Evolutionary conservation across 1,139 yeast genomes (phyloP), one percentile per base, ranked within the genome.

Genomic region (Hanseniaspora uvarum): DNA sequence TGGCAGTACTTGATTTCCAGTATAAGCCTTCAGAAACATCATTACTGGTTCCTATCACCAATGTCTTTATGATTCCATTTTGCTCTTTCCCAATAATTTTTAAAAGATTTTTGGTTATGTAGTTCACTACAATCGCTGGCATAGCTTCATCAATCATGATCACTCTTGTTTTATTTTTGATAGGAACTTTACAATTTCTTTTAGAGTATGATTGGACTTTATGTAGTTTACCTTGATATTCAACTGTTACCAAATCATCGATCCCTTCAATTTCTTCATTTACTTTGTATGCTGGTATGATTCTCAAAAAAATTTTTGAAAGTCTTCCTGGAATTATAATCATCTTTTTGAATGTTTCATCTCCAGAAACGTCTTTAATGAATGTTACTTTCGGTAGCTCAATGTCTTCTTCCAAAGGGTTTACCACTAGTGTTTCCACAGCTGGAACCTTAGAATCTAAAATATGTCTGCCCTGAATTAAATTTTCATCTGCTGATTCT

Each of bases 1-100:
- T 34, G 38, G 59, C 40, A 43, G 62, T 57, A 5, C 54, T 26
- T 11, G 24, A 28, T n/a, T 31, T 39, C 11, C 30, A 34, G 12
- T 21, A 28, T 10, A 40, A 16, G 6, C 19, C 12, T 5, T 40
- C 24, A 26, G 37, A 21, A 34, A 49, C 37, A 21, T 49, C 46
- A 19, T 49, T 49, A 14, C 47, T 49, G 14, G 53, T 40, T 8
- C 47, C 45, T 1, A 49, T 36, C 8, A 37, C 43, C 23, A 49
- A 4, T n/a, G 37, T 26, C 21, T 49, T 41, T 7, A 31, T 18
- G 19, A 50, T 7, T 8, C 45, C 28, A 16, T 50, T 43, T 5
- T 34, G 11, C 14, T 33, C 10, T 4, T 34, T 18, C 7, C 11
- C 5, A 10, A 33, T 43, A 1, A 26, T 24, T 16, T 41, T 19